These are phyloP conservation scores for Curvularia hawaiiensis DNA, from an alignment of 2,329 filamentous ascomycete species.

Conservation along the genomic window DNA sequence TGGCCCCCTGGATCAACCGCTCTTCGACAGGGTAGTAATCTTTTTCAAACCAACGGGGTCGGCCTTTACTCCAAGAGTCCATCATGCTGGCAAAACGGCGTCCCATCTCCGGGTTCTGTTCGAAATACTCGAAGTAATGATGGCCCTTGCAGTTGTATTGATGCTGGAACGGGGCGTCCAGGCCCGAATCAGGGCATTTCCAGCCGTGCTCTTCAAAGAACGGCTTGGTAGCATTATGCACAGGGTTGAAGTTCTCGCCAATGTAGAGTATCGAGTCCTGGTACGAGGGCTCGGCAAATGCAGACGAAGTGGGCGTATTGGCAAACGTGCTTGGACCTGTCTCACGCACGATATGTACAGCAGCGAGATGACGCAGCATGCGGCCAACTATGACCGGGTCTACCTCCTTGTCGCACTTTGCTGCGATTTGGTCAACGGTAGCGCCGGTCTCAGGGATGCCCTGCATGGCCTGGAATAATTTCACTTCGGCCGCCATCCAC, in stretches of 20 bases:
- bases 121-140: constrained; percentile 33
- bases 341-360: constrained; percentile 30
- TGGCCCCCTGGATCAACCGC: constrained; percentile 25
- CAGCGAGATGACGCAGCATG: constrained; percentile 37
- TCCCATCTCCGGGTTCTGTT: constrained; percentile 28
- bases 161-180: constrained; percentile 32
- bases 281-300: constrained; percentile 25
- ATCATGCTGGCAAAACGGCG: constrained; percentile 37
- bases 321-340: constrained; percentile 25
- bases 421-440: constrained; percentile 20
- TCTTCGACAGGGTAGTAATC: constrained; percentile 34
- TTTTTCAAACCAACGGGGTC: constrained; percentile 29
- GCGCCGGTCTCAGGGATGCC: constrained; percentile 16
- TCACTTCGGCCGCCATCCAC: constrained; percentile 29
- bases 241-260: constrained; percentile 27
- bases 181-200: constrained; percentile 20
- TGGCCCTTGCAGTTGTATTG: constrained; percentile 26
- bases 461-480: constrained; percentile 30
- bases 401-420: constrained; percentile 17
- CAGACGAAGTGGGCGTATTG: constrained; percentile 21
- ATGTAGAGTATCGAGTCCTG: constrained; percentile 32
- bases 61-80: constrained; percentile 32
- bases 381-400: constrained; percentile 30
- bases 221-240: constrained; percentile 22
- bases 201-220: constrained; percentile 26